Base-by-base conservation (phyloP, 2,329 filamentous ascomycete species). In the Monilinia laxa region DNA sequence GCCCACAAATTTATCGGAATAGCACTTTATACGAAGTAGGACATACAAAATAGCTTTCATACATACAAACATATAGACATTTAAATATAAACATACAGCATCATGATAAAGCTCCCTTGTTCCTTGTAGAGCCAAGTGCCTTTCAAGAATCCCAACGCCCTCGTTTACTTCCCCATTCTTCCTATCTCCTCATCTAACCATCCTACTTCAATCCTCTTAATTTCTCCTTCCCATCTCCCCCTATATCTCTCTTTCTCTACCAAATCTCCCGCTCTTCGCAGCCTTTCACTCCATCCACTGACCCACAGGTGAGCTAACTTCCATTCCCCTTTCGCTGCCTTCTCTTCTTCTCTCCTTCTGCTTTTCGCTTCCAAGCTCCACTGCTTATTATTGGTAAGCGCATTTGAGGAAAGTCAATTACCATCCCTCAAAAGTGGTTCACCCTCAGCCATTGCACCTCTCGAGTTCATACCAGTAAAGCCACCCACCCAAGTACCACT, bases 221-320 rank as follows among this genome's bases (percentile, higher is more conserved):
- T 38, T 18, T 14, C 45, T 14, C 49, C 49, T 35, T 62, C 49
- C 49, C 38, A 62, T 25, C 20, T 47, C 25, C 40, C 47, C 16
- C 11, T 16, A 20, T n/a, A 16, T 51, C 62, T 69, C 45, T 56
- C 53, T 40, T 55, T 70, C 57, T 73, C 70, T 14, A 73, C 68
- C 40, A 73, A 59, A 68, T 71, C 71, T 2, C 72, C 67, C n/a
- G 62, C 68, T 6, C 40, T 60, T 38, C 67, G 67, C 49, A 73
- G 42, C 42, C 70, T 65, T 12, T 68, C 67, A 28, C 69, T 67
- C 68, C 70, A 72, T 14, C 70, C 71, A 59, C 70, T 68, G 20
- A 71, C 66, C 69, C 69, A 73, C 38, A 71, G 23, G 67, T 65
- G 70, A 1, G 72, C 69, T 38, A 68, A 10, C 35, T 64, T 66